A percentile compares a stretch with the other conserved stretches of the same genome.
Evolutionary conservation across 352 stramenopile genomes (phyloP).

Genomic region (Phytophthora citrophthora): DNA sequence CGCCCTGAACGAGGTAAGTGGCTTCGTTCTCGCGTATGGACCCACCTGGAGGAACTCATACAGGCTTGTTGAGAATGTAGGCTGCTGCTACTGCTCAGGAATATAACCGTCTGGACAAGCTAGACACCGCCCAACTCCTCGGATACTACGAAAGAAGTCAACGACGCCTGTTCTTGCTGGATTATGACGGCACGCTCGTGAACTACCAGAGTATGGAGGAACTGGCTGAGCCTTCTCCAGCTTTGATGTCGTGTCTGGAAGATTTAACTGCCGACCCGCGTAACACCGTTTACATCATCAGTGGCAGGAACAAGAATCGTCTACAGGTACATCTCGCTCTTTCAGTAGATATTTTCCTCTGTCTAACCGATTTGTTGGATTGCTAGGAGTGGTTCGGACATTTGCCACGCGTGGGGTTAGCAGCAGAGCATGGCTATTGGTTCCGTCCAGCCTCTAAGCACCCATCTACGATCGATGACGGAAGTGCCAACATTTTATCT

Average conservation of each 20-base stretch:
- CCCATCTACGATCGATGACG: conserved; percentile 30
- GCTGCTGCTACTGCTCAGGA: conserved; percentile 77
- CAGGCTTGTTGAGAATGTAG: conserved; percentile 11
- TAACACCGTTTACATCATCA: conserved; percentile 89
- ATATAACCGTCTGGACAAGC: conserved; percentile 87
- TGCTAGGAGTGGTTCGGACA: conserved; percentile 84
- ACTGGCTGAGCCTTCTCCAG: conserved; percentile 61
- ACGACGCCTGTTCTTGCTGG: conserved; percentile 81
- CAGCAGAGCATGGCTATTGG: conserved; percentile 85
- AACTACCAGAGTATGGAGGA: conserved; percentile 84
- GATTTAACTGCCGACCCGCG: conserved; percentile 70
- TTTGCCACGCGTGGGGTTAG: conserved; percentile 74
- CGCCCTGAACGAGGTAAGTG: conserved; percentile 66
- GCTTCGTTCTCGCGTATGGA: neutral
- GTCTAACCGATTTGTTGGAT: conserved; percentile 7
- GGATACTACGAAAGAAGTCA: conserved; percentile 87
- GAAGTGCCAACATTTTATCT: conserved; percentile 1
- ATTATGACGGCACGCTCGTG: conserved; percentile 88
- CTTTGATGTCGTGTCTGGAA: conserved; percentile 68
- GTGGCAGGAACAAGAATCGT: conserved; percentile 76
- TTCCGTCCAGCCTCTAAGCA: conserved; percentile 76
- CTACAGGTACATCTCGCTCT: conserved; percentile 42
- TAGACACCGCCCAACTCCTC: conserved; percentile 84
- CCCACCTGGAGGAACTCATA: neutral
- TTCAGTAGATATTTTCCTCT: neutral